Conservation (phyloP, 1,284 basidiomycete species). For the Ceratobasidium sp. region DNA sequence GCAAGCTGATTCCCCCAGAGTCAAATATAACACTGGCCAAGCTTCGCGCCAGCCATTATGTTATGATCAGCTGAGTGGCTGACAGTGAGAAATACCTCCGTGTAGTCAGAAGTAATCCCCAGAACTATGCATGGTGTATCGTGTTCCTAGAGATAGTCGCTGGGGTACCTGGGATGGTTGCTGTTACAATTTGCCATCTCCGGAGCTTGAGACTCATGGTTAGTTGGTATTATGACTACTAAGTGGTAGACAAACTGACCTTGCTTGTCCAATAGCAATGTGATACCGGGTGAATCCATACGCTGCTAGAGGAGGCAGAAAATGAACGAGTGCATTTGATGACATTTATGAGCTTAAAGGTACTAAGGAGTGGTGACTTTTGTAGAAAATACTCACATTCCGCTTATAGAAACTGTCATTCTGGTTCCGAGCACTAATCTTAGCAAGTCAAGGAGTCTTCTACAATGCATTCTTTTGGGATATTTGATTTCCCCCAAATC, state of each 20-base stretch:
- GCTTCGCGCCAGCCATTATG: slow-evolving; percentile 77
- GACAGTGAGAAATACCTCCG: slow-evolving; percentile 55
- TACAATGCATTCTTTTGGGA: slow-evolving; percentile 89
- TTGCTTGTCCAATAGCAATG: slow-evolving; percentile 66
- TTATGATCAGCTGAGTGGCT: slow-evolving; percentile 84
- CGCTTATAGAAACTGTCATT: slow-evolving; percentile 73
- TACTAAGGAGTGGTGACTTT: no score
- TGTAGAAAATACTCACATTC: no score
- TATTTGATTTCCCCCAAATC: slow-evolving; percentile 73
- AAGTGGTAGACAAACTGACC: no score
- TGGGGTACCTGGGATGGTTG: slow-evolving; percentile 95
- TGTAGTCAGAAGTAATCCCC: no score
- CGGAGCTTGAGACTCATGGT: slow-evolving; percentile 87
- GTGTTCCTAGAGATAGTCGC: slow-evolving; percentile 92
- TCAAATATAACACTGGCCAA: slow-evolving; percentile 73
- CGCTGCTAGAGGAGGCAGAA: slow-evolving; percentile 92
- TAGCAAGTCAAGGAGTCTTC: slow-evolving; percentile 89
- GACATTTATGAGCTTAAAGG: slow-evolving; percentile 60
- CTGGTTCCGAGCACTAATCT: slow-evolving; percentile 83
- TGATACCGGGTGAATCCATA: slow-evolving; percentile 90
- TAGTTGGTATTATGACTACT: slow-evolving; percentile 48
- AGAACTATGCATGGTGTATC: slow-evolving; percentile 69
- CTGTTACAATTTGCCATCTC: slow-evolving; percentile 87
- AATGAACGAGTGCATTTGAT: slow-evolving; percentile 96
- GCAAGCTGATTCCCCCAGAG: slow-evolving; percentile 72